A percentile compares a stretch with the other conserved stretches of the same genome.
Conservation (phyloP, 352 stramenopile genomes). For the Peronospora belbahrii region DNA sequence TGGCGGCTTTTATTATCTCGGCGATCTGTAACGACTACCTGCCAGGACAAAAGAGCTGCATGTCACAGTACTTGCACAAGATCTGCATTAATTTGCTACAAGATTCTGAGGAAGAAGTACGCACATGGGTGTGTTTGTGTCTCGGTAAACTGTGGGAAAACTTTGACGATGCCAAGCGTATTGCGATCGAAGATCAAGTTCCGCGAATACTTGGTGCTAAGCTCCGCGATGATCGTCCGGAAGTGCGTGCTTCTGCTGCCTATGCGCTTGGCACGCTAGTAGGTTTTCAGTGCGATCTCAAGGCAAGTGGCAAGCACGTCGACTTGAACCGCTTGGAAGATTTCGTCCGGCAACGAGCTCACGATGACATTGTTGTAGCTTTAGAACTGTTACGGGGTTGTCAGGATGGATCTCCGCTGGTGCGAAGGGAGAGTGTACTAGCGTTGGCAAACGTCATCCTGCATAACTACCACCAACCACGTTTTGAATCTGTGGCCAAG, state of each 20-base stretch:
- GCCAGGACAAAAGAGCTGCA: constrained; percentile 88
- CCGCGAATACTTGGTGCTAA: constrained; percentile 76
- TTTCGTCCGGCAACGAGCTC: constrained; percentile 48
- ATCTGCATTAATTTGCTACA: constrained; percentile 61
- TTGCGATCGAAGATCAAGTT: constrained; percentile 80
- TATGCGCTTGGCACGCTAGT: constrained; percentile 92
- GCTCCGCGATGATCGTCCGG: constrained; percentile 78
- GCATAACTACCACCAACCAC: constrained; percentile 79
- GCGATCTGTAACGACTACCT: constrained; percentile 90
- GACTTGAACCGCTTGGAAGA: constrained; percentile 47
- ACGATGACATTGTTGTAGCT: constrained; percentile 62
- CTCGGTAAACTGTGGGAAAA: constrained; percentile 93
- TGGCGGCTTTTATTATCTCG: constrained; percentile 94
- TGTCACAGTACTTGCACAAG: constrained; percentile 86
- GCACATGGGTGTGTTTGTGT: constrained; percentile 87
- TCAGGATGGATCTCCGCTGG: constrained; percentile 75
- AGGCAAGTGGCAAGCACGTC: constrained; percentile 37
- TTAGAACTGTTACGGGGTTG: constrained; percentile 60
- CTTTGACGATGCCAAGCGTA: constrained; percentile 82
- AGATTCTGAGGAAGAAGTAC: constrained; percentile 62
- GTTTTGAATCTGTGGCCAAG: constrained; percentile 79
- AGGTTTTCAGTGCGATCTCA: constrained; percentile 65
- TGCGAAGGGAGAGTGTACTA: constrained; percentile 77
- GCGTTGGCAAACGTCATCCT: constrained; percentile 80
- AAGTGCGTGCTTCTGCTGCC: constrained; percentile 89